These are phyloP conservation scores for Eucalyptus melliodora DNA, from an alignment of 345 rosid genomes.

Conservation along the genomic window DNA sequence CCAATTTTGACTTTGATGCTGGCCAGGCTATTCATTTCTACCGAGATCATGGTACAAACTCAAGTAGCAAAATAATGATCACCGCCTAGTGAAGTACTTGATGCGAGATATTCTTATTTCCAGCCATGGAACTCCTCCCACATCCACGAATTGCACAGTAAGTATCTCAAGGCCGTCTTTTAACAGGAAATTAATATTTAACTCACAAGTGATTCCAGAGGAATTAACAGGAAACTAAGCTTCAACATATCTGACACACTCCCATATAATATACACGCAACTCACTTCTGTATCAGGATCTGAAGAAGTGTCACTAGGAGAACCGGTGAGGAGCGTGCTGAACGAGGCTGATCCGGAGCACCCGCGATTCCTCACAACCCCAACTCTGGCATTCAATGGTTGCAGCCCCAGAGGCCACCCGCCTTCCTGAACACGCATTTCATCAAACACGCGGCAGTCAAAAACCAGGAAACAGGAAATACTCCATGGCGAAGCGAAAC, in stretches of 20 bases:
- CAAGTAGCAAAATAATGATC: not conserved
- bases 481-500: not conserved
- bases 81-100: not conserved
- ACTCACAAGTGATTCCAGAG: not conserved
- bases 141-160: not conserved
- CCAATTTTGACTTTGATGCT: no score
- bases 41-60: not conserved
- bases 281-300: conserved; percentile 74
- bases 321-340: conserved; percentile 46
- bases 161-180: not conserved
- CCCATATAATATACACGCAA: not conserved
- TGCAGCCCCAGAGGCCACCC: conserved; percentile 88
- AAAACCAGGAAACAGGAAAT: not conserved
- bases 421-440: conserved; percentile 32
- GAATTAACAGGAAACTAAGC: not conserved
- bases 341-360: conserved; percentile 58
- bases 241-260: not conserved
- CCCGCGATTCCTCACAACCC: conserved; percentile 37
- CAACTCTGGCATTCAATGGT: conserved; percentile 66
- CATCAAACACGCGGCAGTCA: not conserved
- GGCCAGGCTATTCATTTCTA: not conserved
- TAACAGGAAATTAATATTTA: not conserved
- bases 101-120: not conserved
- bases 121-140: not conserved
- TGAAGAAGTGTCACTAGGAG: conserved; percentile 43